phyloP scores from a whole-genome alignment of 192 early-diverging fungal genomes.

The Phycomyces nitens region DNA sequence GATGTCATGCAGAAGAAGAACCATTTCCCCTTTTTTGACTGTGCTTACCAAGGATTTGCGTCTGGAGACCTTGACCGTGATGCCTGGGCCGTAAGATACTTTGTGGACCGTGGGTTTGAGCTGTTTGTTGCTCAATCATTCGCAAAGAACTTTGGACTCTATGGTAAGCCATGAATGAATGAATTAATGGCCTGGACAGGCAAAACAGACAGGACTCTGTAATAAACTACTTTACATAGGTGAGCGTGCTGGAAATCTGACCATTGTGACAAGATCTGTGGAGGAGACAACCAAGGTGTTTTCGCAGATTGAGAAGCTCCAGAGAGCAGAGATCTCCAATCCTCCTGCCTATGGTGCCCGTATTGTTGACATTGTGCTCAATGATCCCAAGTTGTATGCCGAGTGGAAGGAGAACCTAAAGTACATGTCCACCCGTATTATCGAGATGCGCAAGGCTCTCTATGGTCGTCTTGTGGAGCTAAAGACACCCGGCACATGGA shows the following conservation, averaged over 20 bases:
- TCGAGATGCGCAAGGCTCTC: slow-evolving; percentile 77
- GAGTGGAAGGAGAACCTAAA: slow-evolving; percentile 80
- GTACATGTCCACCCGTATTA: slow-evolving; percentile 89
- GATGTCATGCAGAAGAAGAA: slow-evolving; percentile 60
- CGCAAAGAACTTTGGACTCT: slow-evolving; percentile 98
- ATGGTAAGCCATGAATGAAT: too few relatives aligned
- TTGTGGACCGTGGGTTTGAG: slow-evolving; percentile 90
- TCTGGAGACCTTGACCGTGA: slow-evolving; percentile 88
- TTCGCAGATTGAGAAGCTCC: slow-evolving; percentile 82
- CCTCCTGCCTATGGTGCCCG: slow-evolving; percentile 88
- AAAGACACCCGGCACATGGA: slow-evolving; percentile 91
- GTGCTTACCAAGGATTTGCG: slow-evolving; percentile 98
- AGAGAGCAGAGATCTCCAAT: slow-evolving; percentile 85
- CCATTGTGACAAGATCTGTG: slow-evolving; percentile 59
- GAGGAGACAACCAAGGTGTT: slow-evolving; percentile 56
- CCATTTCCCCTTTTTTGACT: slow-evolving; percentile 97
- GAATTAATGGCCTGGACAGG: too few relatives aligned
- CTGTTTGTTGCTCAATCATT: slow-evolving; percentile 89
- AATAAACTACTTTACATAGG: too few relatives aligned
- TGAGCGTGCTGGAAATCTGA: slow-evolving; percentile 86
- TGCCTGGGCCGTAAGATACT: slow-evolving; percentile 90
- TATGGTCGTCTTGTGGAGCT: slow-evolving; percentile 62
- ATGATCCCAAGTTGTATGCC: slow-evolving; percentile 69
- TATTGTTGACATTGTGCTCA: slow-evolving; percentile 80
- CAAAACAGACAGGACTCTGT: too few relatives aligned